These are phyloP conservation scores for Colletotrichum truncatum DNA, from an alignment of 2,329 filamentous ascomycete genomes.

Conservation along the genomic window DNA sequence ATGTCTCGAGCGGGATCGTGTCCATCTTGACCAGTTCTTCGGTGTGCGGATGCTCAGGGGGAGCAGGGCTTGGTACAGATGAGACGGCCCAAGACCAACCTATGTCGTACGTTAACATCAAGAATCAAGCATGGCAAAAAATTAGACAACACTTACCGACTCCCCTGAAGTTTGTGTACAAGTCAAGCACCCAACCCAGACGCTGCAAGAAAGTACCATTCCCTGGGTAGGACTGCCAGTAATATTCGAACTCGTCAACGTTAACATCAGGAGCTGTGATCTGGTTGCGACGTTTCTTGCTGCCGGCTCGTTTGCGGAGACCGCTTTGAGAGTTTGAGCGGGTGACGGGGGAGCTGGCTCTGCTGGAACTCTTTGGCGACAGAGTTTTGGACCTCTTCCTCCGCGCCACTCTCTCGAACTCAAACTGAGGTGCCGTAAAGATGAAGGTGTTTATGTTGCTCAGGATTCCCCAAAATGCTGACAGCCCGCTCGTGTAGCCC, in stretches of 20 bases:
- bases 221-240: slow-evolving; percentile 69
- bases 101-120: slow-evolving; percentile 34
- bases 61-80: slow-evolving; percentile 53
- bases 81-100: slow-evolving; percentile 68
- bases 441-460: slow-evolving; percentile 59
- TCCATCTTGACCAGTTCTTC: slow-evolving; percentile 50
- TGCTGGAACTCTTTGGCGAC: slow-evolving; percentile 7
- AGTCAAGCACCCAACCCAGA: slow-evolving; percentile 64
- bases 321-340: background rate
- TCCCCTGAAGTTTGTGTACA: slow-evolving; percentile 63
- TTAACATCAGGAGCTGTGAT: slow-evolving; percentile 18
- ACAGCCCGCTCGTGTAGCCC: slow-evolving; percentile 60
- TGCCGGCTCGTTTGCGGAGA: slow-evolving; percentile 11
- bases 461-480: slow-evolving; percentile 60
- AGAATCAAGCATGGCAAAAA: background rate
- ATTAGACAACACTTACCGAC: slow-evolving; percentile 50
- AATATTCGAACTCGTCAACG: slow-evolving; percentile 54
- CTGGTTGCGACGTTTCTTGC: slow-evolving; percentile 14
- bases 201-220: slow-evolving; percentile 57
- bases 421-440: slow-evolving; percentile 64
- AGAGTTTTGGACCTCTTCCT: slow-evolving; percentile 34
- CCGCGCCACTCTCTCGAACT: slow-evolving; percentile 60
- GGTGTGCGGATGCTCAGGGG: slow-evolving; percentile 50
- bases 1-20: slow-evolving; percentile 51
- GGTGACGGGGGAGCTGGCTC: slow-evolving; percentile 1